Base-by-base conservation (phyloP, 192 early-diverging fungal genomes). In the Podila verticillata region DNA sequence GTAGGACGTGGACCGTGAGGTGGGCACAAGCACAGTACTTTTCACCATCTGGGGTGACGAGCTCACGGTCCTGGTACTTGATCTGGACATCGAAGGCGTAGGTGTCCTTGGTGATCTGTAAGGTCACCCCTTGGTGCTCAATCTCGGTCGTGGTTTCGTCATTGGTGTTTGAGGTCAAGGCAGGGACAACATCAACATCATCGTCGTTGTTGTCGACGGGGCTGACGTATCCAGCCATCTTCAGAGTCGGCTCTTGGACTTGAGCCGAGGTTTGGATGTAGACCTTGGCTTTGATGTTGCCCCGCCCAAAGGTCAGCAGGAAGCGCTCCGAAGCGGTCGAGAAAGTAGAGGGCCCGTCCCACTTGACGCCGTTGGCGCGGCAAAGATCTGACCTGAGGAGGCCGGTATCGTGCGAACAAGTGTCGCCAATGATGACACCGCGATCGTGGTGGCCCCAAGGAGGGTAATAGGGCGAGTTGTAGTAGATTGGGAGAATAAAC, bases 1-100 rank as follows among this genome's bases (percentile, higher is more conserved):
- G 29, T 5, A 67, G 60, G 36, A 79, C 36, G 0, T 54, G 49
- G 24, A 79, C 15, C 1, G 48, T 30, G 7, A 79, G 48, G 1
- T 10, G 17, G 4, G 75, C 75, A 22, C 75, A 79, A 39, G 75
- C 69, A 22, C 31, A 20, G 54, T 72, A 67, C 8, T 20, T 22
- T 0, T 67, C 13, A 0, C 30, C 24, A 9, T 26, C 0, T 57
- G 49, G 19, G 58, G 32, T 5, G n/a, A 62, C 30, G 19, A 47
- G 20, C 6, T 34, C 48, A 3, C 60, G 69, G n/a, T 66, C 65
- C 17, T 79, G 56, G 44, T 54, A 72, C 75, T 69, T 67, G 20
- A 79, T 31, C 8, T 35, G 57, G 6, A 34, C 65, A 5, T 79
- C 69, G 9, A 66, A 58, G 7, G 39, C 24, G 5, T 79, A 65